Evolutionary conservation across 179 eudicot species (phyloP).

Genomic region (Patellifolia procumbens): DNA sequence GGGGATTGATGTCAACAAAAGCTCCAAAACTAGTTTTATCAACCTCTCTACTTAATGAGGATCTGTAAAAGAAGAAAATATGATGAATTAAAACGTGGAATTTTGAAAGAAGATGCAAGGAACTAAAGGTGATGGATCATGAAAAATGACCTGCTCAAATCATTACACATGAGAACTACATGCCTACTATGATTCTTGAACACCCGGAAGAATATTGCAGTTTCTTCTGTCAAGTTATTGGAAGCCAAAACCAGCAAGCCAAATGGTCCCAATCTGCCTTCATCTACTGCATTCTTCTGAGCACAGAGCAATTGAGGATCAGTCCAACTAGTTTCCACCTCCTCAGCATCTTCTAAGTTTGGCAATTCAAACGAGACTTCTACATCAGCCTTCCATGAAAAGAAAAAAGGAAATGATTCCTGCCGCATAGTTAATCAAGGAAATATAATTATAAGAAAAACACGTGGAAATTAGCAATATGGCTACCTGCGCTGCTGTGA

Average conservation of each 20-base stretch:
- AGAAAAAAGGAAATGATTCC: neutral
- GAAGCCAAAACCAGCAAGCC: conserved; percentile 39
- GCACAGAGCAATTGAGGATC: conserved; percentile 36
- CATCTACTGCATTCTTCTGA: conserved; percentile 23
- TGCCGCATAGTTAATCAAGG: neutral
- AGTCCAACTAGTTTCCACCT: conserved; percentile 28
- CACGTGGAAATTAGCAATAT: neutral
- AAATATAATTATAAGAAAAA: neutral
- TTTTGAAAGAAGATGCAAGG: neutral
- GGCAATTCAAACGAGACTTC: conserved; percentile 32
- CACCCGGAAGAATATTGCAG: conserved; percentile 36
- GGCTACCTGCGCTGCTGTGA: conserved; percentile 46
- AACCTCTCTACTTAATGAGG: conserved; percentile 32
- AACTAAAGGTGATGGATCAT: neutral
- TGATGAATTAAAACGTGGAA: neutral
- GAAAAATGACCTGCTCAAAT: conserved; percentile 33
- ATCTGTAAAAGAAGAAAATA: conserved; percentile 14
- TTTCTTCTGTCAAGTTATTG: conserved; percentile 33
- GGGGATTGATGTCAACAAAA: conserved; percentile 38
- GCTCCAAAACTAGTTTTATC: conserved; percentile 40
- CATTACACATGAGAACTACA: conserved; percentile 35
- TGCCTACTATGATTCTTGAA: conserved; percentile 25
- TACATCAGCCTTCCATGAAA: conserved; percentile 31
- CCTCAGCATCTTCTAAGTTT: conserved; percentile 28
- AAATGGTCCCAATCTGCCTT: conserved; percentile 33